A percentile compares a stretch with the other conserved stretches of the same genome.
Evolutionary conservation across 75 land plant genomes (phyloP).

Genomic region (Selaginella tamariscina): DNA sequence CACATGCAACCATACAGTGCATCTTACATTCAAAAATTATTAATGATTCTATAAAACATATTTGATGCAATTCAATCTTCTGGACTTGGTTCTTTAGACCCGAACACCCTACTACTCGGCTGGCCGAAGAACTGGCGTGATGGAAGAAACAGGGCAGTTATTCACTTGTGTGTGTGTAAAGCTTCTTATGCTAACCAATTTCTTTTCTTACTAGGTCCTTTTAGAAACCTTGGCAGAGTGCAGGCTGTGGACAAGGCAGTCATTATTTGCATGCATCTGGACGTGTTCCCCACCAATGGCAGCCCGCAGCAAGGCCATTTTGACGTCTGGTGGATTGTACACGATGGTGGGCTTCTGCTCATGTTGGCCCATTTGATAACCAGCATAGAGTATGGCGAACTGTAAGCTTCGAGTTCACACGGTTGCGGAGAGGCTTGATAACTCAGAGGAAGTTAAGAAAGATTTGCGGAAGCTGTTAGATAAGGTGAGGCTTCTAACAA

Average conservation of each 20-base stretch:
- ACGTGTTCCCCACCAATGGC: constrained; percentile 20
- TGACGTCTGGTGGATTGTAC: constrained; percentile 34
- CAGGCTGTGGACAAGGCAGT: constrained; percentile 28
- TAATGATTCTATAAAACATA: no score
- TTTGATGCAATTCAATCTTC: constrained; percentile 28
- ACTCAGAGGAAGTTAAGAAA: constrained; percentile 20
- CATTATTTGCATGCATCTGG: constrained; percentile 22
- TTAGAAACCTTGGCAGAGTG: not conserved
- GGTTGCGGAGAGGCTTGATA: constrained; percentile 25
- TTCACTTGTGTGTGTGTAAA: no score
- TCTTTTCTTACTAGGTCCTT: not conserved
- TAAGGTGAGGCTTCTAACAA: constrained; percentile 15
- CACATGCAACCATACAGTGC: no score
- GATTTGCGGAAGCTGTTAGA: constrained; percentile 20
- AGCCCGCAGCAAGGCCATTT: constrained; percentile 21
- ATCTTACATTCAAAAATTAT: no score
- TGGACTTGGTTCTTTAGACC: constrained; percentile 25
- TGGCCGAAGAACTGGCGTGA: constrained; percentile 25
- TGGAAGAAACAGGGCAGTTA: no score
- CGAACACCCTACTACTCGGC: constrained; percentile 20
- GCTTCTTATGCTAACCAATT: no score
- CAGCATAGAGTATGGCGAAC: constrained; percentile 31
- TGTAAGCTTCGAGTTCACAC: constrained; percentile 26
- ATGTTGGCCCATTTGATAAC: constrained; percentile 23
- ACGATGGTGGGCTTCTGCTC: constrained; percentile 27